Conservation (phyloP, 352 stramenopile species). For the Pythium folliculosum region DNA sequence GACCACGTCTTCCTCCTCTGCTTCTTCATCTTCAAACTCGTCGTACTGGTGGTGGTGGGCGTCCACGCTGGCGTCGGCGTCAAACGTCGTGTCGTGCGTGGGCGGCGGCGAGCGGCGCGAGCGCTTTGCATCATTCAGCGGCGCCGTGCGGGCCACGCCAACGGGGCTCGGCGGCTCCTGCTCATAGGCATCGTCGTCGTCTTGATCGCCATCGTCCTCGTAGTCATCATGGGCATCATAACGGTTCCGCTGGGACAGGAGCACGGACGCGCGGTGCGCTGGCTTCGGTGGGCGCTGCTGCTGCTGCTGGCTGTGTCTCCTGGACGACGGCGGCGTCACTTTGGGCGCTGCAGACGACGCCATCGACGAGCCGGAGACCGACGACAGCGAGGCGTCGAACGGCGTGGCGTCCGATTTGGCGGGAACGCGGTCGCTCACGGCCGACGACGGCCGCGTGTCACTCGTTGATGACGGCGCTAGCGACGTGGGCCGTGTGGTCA, state of each 20-base stretch:
- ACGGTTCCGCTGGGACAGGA: constrained; percentile 2
- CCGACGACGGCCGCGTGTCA: background rate
- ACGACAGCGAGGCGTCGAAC: constrained; percentile 20
- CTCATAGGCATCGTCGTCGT: background rate
- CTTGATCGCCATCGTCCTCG: constrained; percentile 3
- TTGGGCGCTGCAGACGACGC: background rate
- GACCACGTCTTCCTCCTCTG: constrained; percentile 6
- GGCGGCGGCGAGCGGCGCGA: background rate
- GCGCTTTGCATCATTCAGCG: constrained; percentile 1
- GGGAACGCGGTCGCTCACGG: background rate
- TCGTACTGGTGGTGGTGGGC: background rate
- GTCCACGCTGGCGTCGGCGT: constrained; percentile 17
- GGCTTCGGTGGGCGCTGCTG: background rate
- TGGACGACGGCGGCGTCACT: background rate
- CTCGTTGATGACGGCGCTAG: too few relatives aligned
- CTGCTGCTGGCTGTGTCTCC: background rate
- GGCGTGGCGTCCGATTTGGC: background rate
- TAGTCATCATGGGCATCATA: constrained; percentile 11
- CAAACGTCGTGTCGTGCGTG: constrained; percentile 3
- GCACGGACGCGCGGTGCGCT: background rate
- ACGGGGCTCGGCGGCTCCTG: constrained; percentile 6
- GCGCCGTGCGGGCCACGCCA: background rate
- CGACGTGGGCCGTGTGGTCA: too few relatives aligned
- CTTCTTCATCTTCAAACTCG: constrained; percentile 13
- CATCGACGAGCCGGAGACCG: constrained; percentile 10